A percentile compares a stretch with the other conserved stretches of the same genome.
These are phyloP conservation scores for Arabidopsis hybrid DNA, from an alignment of 441 rosid genomes.

Conservation along the genomic window DNA sequence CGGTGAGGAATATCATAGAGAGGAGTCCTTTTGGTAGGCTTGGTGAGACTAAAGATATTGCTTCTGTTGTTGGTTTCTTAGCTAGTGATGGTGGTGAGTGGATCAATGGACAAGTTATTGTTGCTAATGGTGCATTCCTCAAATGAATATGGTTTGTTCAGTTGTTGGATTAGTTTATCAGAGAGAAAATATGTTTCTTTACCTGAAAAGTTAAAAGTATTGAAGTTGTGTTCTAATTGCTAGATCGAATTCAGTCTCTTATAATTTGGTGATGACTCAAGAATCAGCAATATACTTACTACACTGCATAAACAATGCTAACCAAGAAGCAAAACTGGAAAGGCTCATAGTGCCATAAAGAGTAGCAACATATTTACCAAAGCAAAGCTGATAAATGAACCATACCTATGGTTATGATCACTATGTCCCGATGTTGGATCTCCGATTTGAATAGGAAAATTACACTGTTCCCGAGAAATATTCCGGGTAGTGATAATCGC, in stretches of 20 bases:
- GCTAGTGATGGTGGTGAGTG: conserved; percentile 76
- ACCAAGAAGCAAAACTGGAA: background rate
- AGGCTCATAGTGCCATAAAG: conserved; percentile 18
- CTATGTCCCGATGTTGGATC: conserved; percentile 38
- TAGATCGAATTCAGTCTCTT: conserved; percentile 6
- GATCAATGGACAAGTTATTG: conserved; percentile 67
- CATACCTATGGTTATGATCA: conserved; percentile 20
- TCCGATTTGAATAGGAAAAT: conserved; percentile 66
- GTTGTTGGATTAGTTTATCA: background rate
- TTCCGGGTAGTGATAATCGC: conserved; percentile 62
- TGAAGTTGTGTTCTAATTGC: background rate
- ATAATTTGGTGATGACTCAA: conserved; percentile 2
- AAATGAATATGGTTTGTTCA: conserved; percentile 24
- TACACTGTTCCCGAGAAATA: conserved; percentile 69
- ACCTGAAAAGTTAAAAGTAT: background rate
- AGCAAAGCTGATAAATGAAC: conserved; percentile 4
- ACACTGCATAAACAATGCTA: background rate
- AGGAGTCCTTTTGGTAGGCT: conserved; percentile 59
- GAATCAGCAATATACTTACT: conserved; percentile 26
- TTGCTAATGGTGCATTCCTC: conserved; percentile 59
- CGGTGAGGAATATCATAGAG: conserved; percentile 47
- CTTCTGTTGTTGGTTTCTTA: conserved; percentile 68
- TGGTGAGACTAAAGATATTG: conserved; percentile 65
- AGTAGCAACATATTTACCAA: conserved; percentile 30
- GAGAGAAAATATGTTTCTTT: background rate